phyloP scores from a whole-genome alignment of 2,329 filamentous ascomycete genomes.

The Aureobasidium melanogenum region DNA sequence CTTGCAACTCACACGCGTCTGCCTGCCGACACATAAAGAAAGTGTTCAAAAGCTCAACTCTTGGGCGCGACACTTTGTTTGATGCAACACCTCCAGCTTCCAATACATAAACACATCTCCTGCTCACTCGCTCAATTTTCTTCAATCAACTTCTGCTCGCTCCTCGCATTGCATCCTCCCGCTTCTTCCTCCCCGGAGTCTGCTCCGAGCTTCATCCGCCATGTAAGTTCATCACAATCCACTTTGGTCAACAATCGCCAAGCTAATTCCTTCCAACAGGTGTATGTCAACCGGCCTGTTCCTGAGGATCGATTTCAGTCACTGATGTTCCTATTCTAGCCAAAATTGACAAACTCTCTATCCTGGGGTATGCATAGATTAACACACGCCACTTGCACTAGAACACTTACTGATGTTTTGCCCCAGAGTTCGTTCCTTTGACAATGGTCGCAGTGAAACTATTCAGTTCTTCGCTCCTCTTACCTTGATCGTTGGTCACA shows the following conservation, averaged over 20 bases:
- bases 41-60: not conserved
- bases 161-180: not conserved
- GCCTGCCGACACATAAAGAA: not conserved
- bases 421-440: conserved; percentile 72
- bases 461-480: conserved; percentile 86
- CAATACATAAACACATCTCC: not conserved
- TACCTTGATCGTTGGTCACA: conserved; percentile 93
- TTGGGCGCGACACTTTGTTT: not conserved
- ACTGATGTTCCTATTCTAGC: conserved; percentile 50
- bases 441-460: conserved; percentile 61
- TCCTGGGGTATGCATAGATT: conserved; percentile 51
- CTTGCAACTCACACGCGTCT: not conserved
- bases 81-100: not conserved
- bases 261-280: conserved; percentile 9
- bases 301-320: not conserved
- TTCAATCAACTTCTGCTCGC: not conserved
- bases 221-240: conserved; percentile 10
- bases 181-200: not conserved
- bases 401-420: conserved; percentile 3
- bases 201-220: not conserved
- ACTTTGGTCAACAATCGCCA: not conserved
- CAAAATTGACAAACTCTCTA: conserved; percentile 81
- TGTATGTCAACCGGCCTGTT: conserved; percentile 13
- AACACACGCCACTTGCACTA: not conserved
- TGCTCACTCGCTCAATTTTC: not conserved